These are phyloP conservation scores for Apophysomyces sp. DNA, from an alignment of 371 early-diverging fungal genomes.

Conservation along the genomic window DNA sequence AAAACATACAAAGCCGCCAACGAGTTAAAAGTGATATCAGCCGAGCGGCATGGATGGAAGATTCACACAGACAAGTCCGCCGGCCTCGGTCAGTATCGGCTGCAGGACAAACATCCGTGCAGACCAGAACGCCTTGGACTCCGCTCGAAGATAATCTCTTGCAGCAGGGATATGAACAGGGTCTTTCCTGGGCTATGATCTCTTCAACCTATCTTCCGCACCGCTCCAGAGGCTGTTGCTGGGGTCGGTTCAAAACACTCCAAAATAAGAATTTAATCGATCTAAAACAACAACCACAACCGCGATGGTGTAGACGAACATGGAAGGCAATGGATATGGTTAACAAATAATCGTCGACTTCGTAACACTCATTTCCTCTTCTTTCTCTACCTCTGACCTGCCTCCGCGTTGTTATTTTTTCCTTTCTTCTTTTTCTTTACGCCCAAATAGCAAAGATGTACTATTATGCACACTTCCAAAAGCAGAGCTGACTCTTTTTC, in stretches of 20 bases:
- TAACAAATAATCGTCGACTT: background rate
- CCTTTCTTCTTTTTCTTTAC: too few relatives aligned
- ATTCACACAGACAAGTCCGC: constrained; percentile 1
- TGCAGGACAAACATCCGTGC: constrained; percentile 4
- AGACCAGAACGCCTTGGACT: constrained; percentile 29
- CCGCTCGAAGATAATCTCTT: constrained; percentile 31
- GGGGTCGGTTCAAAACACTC: constrained; percentile 37
- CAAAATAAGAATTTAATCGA: constrained; percentile 22
- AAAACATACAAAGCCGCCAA: background rate
- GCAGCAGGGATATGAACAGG: constrained; percentile 35
- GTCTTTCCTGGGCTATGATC: constrained; percentile 40
- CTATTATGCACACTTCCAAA: background rate
- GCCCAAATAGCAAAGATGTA: background rate
- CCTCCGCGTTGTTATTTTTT: too few relatives aligned
- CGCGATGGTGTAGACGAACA: constrained; percentile 29
- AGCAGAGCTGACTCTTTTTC: background rate
- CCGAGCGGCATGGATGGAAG: constrained; percentile 5
- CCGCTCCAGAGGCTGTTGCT: constrained; percentile 39
- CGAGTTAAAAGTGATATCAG: constrained; percentile 4
- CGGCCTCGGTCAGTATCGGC: constrained; percentile 1
- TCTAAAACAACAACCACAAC: constrained; percentile 21
- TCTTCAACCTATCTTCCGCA: constrained; percentile 33
- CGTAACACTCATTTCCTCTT: background rate
- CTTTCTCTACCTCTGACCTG: background rate
- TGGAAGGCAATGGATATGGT: constrained; percentile 28